Percentiles rank a stretch among this genome's conserved stretches.
phyloP scores from a whole-genome alignment of 139 green algal species.

The Spirogloea muscicola region DNA sequence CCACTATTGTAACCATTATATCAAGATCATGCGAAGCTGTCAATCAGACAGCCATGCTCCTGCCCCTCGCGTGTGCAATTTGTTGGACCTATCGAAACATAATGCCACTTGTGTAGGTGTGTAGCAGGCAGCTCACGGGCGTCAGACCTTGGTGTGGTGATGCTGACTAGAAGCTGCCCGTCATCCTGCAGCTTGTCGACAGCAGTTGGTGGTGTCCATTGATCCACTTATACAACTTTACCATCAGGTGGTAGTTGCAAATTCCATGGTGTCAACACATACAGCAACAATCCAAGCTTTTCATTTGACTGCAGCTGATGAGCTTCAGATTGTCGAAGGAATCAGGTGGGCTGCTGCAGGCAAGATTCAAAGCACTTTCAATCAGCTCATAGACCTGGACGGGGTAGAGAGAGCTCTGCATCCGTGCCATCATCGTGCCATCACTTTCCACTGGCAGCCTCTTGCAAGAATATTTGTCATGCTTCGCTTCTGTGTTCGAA shows the following conservation, averaged over 20 bases:
- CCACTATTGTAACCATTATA: background rate
- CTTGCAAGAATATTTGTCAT: too few relatives aligned
- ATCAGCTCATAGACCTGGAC: too few relatives aligned
- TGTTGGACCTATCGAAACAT: background rate
- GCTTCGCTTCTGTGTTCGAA: too few relatives aligned
- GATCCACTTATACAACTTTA: slow-evolving; percentile 27
- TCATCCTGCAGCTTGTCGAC: slow-evolving; percentile 14
- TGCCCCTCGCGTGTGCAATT: background rate
- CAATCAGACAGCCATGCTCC: background rate
- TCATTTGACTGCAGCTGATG: slow-evolving; percentile 10
- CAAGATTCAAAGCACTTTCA: too few relatives aligned
- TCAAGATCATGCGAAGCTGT: background rate
- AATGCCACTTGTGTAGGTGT: background rate
- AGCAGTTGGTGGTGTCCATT: slow-evolving; percentile 33
- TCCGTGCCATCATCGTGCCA: too few relatives aligned
- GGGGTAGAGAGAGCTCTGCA: too few relatives aligned
- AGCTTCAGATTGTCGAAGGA: slow-evolving; percentile 36
- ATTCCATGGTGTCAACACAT: too few relatives aligned
- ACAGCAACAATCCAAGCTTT: background rate
- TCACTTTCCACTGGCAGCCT: too few relatives aligned
- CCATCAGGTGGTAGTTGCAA: slow-evolving; percentile 8
- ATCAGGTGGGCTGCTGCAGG: slow-evolving; percentile 35
- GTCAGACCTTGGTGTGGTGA: background rate
- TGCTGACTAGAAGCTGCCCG: background rate
- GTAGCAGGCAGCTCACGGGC: background rate